Percentiles rank a stretch among this genome's conserved stretches.
phyloP scores from a whole-genome alignment of 2,329 filamentous ascomycete species.

The Pseudogymnoascus sp. region DNA sequence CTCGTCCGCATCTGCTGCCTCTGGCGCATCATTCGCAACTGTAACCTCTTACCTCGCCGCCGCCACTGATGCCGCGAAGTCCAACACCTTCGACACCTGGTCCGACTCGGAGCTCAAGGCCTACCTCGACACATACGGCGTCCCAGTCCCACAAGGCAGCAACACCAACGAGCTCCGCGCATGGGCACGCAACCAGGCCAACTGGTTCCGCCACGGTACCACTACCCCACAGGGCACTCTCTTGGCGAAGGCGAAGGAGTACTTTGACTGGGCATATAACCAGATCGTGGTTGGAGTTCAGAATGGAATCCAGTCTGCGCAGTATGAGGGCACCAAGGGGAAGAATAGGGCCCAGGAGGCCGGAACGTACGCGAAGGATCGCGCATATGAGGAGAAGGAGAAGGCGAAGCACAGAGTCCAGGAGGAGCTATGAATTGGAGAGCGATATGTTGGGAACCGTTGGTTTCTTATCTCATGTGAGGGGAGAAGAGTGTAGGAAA shows the following conservation, averaged over 20 bases:
- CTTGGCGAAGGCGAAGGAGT: conserved; percentile 54
- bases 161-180: conserved; percentile 58
- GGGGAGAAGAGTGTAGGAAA: neutral
- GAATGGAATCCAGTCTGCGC: conserved; percentile 38
- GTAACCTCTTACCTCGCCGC: conserved; percentile 63
- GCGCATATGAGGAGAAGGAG: conserved; percentile 31
- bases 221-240: conserved; percentile 58
- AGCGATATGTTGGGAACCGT: neutral
- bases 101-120: conserved; percentile 61
- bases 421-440: conserved; percentile 18
- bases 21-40: conserved; percentile 54
- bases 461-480: neutral
- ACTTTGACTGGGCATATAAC: conserved; percentile 18
- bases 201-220: conserved; percentile 72
- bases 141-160: conserved; percentile 34
- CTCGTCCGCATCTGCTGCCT: conserved; percentile 49
- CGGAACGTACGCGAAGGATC: conserved; percentile 28
- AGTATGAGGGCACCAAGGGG: conserved; percentile 37
- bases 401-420: conserved; percentile 27
- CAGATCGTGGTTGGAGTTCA: conserved; percentile 29
- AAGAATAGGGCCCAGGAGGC: conserved; percentile 34
- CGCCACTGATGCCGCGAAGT: conserved; percentile 59
- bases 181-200: conserved; percentile 63
- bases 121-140: conserved; percentile 72
- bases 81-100: conserved; percentile 65